Base-by-base conservation (phyloP, 441 rosid species). In the Euphorbia neoarborescens region DNA sequence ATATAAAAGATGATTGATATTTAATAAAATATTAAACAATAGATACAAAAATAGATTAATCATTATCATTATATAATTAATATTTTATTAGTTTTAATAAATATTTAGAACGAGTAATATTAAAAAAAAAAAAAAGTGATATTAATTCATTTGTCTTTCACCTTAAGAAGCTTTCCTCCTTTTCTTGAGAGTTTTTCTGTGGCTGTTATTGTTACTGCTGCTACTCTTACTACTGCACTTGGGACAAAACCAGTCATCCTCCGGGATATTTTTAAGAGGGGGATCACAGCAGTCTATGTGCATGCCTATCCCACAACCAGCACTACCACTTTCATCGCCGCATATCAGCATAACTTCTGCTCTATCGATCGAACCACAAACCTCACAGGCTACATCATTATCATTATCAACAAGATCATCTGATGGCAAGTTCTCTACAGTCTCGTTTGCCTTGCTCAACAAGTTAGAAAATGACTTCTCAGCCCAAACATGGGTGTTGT, bases 241-340 rank as follows among this genome's bases (percentile, higher is more conserved):
- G 2, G 85, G 71, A 71, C 96, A 90, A 73, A 90, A 83, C 92
- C 96, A 90, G 75, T 90, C 92, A 61, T 83, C 89, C 37, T 83
- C 82, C 0, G 92, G 96, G 69, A 89, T 78, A 65, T 50, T 71
- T 68, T 74, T 73, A 13, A 85, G 84, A 11, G 89, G 89, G 72
- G 94, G 96, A 74, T 87, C 81, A 42, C 87, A 86, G 63, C 96
- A 89, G 53, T 90, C 91, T n/a, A 83, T 77, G 65, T 90, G 96
- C 44, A 70, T 72, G 27, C 84, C 94, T 20, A 70, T 32, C 60
- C 92, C 87, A 75, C 94, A 90, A 15, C 94, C 94, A n/a, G 60
- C 38, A 0, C 81, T 77, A 51, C 88, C 86, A 62, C 72, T 77
- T 71, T 83, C 89, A 68, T 86, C 73, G 7, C 94, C 86, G 25